phyloP scores from a whole-genome alignment of 2,329 filamentous ascomycete species.

The Colletotrichum sansevieriae region DNA sequence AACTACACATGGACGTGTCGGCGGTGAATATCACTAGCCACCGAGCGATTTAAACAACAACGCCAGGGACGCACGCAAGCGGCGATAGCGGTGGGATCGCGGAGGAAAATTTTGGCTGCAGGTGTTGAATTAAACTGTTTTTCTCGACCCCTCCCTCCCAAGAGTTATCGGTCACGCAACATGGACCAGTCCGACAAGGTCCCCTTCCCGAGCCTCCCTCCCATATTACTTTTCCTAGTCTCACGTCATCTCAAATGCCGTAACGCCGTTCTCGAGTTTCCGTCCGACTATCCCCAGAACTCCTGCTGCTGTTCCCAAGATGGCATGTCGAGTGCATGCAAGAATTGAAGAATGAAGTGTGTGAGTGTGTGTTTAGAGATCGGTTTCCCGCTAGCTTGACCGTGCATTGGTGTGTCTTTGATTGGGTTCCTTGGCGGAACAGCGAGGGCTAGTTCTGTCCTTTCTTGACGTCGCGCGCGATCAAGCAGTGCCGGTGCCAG shows the following conservation, averaged over 20 bases:
- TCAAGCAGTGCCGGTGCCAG: not conserved
- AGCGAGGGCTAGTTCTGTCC: not conserved
- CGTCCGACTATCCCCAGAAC: slow-evolving; percentile 8
- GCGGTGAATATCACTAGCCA: not conserved
- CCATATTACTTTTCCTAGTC: slow-evolving; percentile 1
- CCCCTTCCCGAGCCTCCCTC: not conserved
- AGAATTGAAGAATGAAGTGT: slow-evolving; percentile 23
- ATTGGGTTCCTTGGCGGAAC: too few relatives aligned
- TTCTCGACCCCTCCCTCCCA: not conserved
- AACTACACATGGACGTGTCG: slow-evolving; percentile 25
- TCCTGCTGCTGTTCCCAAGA: slow-evolving; percentile 27
- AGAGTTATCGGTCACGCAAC: slow-evolving; percentile 2
- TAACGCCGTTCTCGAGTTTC: slow-evolving; percentile 20
- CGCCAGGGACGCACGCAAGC: not conserved
- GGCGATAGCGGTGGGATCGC: not conserved
- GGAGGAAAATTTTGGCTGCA: not conserved
- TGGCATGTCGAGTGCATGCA: slow-evolving; percentile 28
- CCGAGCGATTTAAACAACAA: not conserved
- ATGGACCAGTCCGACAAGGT: slow-evolving; percentile 10
- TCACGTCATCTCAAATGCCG: not conserved
- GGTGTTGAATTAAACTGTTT: slow-evolving; percentile 5
- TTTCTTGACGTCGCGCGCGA: too few relatives aligned
- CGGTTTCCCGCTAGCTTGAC: not conserved
- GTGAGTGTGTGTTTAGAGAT: not conserved
- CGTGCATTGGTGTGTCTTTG: not conserved